Evolutionary conservation across 169 alveolate genomes (phyloP).

Genomic region (Amoebophrya sp.): DNA sequence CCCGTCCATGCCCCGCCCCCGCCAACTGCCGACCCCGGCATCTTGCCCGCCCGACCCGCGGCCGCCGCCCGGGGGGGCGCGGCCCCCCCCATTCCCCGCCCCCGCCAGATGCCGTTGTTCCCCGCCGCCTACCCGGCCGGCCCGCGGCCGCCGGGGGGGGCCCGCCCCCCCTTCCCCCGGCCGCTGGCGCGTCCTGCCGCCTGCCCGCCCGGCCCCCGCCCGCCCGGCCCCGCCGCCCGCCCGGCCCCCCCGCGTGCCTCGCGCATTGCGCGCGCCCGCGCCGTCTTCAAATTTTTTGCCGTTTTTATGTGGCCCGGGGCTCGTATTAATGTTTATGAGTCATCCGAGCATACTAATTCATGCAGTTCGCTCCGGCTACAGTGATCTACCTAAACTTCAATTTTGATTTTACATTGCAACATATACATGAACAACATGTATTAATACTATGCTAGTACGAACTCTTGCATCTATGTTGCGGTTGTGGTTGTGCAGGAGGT

Average conservation of each 20-base stretch:
- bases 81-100: not conserved
- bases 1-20: not conserved
- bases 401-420: no score
- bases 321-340: no score
- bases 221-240: not conserved
- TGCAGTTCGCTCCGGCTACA: no score
- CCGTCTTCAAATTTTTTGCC: no score
- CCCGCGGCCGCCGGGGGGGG: not conserved
- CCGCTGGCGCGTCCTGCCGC: not conserved
- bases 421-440: no score
- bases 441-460: no score
- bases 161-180: not conserved
- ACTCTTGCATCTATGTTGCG: no score
- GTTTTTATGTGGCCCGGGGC: no score
- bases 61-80: not conserved
- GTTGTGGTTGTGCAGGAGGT: no score
- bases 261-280: no score
- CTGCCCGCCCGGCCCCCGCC: constrained; percentile 6
- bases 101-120: not conserved
- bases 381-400: no score
- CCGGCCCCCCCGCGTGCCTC: not conserved
- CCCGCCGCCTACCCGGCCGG: not conserved
- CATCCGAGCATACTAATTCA: no score
- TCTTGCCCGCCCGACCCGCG: not conserved
- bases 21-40: not conserved